Evolutionary conservation across 345 rosid genomes (phyloP).

Genomic region (Cardamine occulta): DNA sequence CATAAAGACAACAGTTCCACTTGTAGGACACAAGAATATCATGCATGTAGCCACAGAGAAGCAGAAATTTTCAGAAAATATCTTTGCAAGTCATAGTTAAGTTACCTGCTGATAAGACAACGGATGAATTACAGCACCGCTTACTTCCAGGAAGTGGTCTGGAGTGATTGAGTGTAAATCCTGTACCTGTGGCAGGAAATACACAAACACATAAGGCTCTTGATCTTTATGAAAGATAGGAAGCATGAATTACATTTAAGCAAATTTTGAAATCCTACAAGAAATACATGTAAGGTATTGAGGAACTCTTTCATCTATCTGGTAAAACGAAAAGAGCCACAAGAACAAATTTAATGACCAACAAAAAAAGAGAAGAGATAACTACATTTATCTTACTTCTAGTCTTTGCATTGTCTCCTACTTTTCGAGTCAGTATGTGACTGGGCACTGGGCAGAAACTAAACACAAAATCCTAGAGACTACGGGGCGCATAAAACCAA

Average conservation of each 20-base stretch:
- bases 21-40: conserved; percentile 18
- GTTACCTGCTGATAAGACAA: conserved; percentile 95
- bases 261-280: conserved; percentile 14
- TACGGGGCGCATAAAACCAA: neutral
- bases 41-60: conserved; percentile 12
- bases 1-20: conserved; percentile 24
- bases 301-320: conserved; percentile 12
- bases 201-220: conserved; percentile 22
- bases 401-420: neutral
- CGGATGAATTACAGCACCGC: conserved; percentile 93
- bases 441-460: conserved; percentile 11
- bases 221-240: conserved; percentile 14
- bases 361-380: conserved; percentile 13
- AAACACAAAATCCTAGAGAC: conserved; percentile 20
- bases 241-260: conserved; percentile 16
- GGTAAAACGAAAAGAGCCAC: conserved; percentile 7
- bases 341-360: conserved; percentile 10
- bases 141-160: conserved; percentile 82
- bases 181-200: conserved; percentile 67
- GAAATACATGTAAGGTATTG: neutral
- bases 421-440: conserved; percentile 3
- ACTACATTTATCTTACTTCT: conserved; percentile 22
- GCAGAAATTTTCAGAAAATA: neutral
- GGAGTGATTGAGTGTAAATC: conserved; percentile 95
- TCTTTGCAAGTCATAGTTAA: conserved; percentile 22